Base-by-base conservation (phyloP, 306 rosid species). In the Vicia faba region DNA sequence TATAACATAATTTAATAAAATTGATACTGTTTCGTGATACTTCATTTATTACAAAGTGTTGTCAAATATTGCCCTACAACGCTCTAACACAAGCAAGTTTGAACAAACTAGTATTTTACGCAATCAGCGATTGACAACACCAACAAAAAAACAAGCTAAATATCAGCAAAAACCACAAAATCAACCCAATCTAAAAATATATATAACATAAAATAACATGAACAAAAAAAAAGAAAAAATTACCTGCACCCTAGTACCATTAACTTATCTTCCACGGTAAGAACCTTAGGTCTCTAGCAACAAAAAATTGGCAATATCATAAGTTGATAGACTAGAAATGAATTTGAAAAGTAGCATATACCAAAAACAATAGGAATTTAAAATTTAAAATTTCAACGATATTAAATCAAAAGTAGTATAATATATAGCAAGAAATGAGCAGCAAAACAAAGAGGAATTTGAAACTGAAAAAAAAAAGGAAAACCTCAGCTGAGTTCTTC, bases 201-300 rank as follows among this genome's bases (percentile, higher is more conserved):
- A 9, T 13, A 28, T 4, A 35, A 49, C 62, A 64, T 23, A 45
- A 10, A 29, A 20, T 11, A 12, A 7, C 72, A 13, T 0, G 2
- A 25, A 44, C 50, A 62, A 0, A 2, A 19, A 44, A 56, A 62
- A 23, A 2, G 38, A 10, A 61, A 11, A 4, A 53, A 51, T 80
- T 81, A 93, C 99, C 88, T 86, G 91, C 97, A 93, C 28, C 97
- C 96, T 8, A 93, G 86, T 11, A 85, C 95, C 75, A 61, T 76
- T 53, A 93, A 77, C 81, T 93, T 93, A 75, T 93, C 99, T 60
- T 93, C 97, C 55, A 90, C 89, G 4, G 96, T 86, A 61, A 93
- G 86, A 74, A 88, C 75, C 83, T 68, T 83, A 46, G 97, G 93
- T 82, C 97, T 89, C 98, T 93, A 75, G 25, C 38, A 75, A 75